These are phyloP conservation scores for Fibroporia radiculosa DNA, from an alignment of 768 basidiomycete genomes.

Conservation along the genomic window DNA sequence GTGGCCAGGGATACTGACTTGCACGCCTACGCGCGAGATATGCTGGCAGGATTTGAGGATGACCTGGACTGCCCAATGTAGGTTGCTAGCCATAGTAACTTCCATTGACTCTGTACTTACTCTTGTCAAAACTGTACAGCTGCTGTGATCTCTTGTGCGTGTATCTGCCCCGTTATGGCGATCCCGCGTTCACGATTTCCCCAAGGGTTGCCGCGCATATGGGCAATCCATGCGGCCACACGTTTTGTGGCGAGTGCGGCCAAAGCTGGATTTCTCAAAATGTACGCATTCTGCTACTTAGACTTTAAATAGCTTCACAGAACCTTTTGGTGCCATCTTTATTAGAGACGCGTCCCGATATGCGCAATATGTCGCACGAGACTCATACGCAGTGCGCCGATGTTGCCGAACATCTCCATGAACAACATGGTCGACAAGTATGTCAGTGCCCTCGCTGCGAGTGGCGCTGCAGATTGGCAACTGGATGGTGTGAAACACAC, in stretches of 20 bases:
- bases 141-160: slow-evolving; percentile 68
- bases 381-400: slow-evolving; percentile 32
- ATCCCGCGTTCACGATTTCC: slow-evolving; percentile 1
- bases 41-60: slow-evolving; percentile 47
- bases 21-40: slow-evolving; percentile 16
- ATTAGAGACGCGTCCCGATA: slow-evolving; percentile 32
- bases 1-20: slow-evolving; percentile 21
- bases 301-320: no score
- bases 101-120: background rate
- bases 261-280: slow-evolving; percentile 50
- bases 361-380: slow-evolving; percentile 57
- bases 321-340: slow-evolving; percentile 6
- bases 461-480: slow-evolving; percentile 46
- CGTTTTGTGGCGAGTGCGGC: slow-evolving; percentile 61
- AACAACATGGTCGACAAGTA: slow-evolving; percentile 57
- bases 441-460: slow-evolving; percentile 37
- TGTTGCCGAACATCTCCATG: slow-evolving; percentile 59
- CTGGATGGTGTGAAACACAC: slow-evolving; percentile 34
- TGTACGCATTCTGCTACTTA: slow-evolving; percentile 27
- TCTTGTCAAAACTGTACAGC: slow-evolving; percentile 28
- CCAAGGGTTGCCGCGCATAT: slow-evolving; percentile 52
- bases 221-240: slow-evolving; percentile 69
- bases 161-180: background rate
- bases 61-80: slow-evolving; percentile 71
- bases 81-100: slow-evolving; percentile 22